These are phyloP conservation scores for Verbascum thapsus DNA, from an alignment of 257 asterid genomes.

Conservation along the genomic window DNA sequence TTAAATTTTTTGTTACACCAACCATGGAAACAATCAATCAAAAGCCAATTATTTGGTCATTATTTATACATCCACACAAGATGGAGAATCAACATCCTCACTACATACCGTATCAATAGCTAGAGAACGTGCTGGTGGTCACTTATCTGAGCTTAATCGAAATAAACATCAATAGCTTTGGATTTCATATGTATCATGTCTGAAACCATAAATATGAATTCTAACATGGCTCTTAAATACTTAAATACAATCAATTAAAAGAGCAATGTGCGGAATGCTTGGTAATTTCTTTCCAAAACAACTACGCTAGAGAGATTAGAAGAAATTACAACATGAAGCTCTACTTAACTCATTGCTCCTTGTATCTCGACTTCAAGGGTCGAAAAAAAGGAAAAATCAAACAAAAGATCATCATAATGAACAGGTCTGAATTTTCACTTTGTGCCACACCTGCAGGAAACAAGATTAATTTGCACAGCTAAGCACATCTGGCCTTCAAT, in stretches of 20 bases:
- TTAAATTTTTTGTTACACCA: too few relatives aligned
- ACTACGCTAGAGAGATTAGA: conserved; percentile 21
- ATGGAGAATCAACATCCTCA: too few relatives aligned
- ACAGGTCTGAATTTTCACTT: conserved; percentile 27
- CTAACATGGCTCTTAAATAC: background rate
- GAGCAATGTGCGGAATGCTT: background rate
- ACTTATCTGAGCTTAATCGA: too few relatives aligned
- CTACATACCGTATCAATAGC: too few relatives aligned
- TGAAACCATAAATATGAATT: background rate
- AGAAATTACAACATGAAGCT: conserved; percentile 19
- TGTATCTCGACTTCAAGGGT: conserved; percentile 35
- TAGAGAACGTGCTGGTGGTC: too few relatives aligned
- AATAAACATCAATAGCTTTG: too few relatives aligned
- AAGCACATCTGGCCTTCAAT: background rate
- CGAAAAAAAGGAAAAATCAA: conserved; percentile 18
- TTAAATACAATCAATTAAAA: background rate
- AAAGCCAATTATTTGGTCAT: too few relatives aligned
- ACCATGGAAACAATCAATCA: too few relatives aligned
- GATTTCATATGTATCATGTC: too few relatives aligned
- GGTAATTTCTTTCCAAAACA: background rate
- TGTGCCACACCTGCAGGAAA: conserved; percentile 37
- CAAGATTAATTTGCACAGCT: background rate
- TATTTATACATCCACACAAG: too few relatives aligned
- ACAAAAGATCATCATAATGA: conserved; percentile 41
- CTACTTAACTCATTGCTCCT: conserved; percentile 27